Base-by-base conservation (phyloP, 352 stramenopile species). In the Phytopythium helicoides region DNA sequence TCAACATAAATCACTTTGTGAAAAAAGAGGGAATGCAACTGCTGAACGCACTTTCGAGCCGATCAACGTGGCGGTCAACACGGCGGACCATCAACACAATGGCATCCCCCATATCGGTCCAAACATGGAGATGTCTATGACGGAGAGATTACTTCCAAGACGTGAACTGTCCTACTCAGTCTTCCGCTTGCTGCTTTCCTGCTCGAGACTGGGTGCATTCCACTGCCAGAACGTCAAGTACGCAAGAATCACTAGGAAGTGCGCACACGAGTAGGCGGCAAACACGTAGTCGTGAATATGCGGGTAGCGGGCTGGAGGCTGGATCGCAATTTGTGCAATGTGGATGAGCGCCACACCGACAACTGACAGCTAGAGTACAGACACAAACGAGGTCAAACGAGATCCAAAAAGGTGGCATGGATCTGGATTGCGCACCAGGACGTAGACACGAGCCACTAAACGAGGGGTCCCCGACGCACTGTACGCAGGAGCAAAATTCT, bases 171-270 rank as follows among this genome's bases (percentile, higher is more conserved):
- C 36, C 50, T 72, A 84, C 26, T 81, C 71, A 42, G 55, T 66
- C 48, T 84, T 84, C 4, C 34, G 21, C 50, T 79, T n/a, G n/a
- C n/a, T n/a, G n/a, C n/a, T 79, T 6, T 37, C 42, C n/a, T 46
- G 50, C 26, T 54, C 48, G 21, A n/a, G n/a, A n/a, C 12, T 37
- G 0, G 36, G 48, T 16, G 64, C 36, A 50, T 70, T 92, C 81
- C 82, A 93, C 36, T 94, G 85, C 85, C 85, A 94, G 56, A 83
- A 89, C n/a, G 82, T 92, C 47, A 83, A 80, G 64, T 92, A 94
- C 0, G 36, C 62, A 11, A 93, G 75, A 16, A 79, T 52, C 22
- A 91, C 48, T 26, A 88, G 19, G 34, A 94, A 93, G 60, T 93
- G 81, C 10, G 59, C 67, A 53, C 85, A 94, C 25, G 85, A 89